Evolutionary conservation across 306 rosid genomes (phyloP), one percentile per base, ranked within the genome.

Genomic region (Parietaria judaica): DNA sequence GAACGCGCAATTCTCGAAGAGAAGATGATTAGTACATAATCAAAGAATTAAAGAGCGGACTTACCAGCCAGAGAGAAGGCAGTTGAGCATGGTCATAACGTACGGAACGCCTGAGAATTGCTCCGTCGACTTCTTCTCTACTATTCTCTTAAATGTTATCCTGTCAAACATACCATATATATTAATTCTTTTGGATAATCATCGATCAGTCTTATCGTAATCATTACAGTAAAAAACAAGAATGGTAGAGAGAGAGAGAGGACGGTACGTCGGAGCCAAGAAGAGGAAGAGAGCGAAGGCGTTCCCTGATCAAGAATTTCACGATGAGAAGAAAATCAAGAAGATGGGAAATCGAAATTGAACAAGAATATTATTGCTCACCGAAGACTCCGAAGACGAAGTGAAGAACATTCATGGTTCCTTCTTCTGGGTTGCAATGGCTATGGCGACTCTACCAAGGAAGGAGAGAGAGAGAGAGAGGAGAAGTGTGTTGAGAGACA

Each of bases 81-180:
- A 82, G 62, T 92, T 92, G 63, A 92, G 88, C 64, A 82, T 47
- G 51, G 96, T 84, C 99, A 92, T 92, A 10, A 73, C 87, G 56
- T 92, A 92, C 14, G 99, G 99, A 79, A 92, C 51, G 73, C 99
- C 96, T 0, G 99, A 92, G 68, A 92, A 92, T 23, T 77, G 69
- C 75, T 92, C 95, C 37, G 96, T 88, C 37, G 77, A 66, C 58
- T 45, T 82, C 53, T 80, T 76, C 72, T 6, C 34, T 11, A 92
- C 9, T 58, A 92, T 76, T 66, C 99, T 84, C 84, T 64, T 84
- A 78, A 88, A 92, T 49, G 99, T 92, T 13, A 92, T 86, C 70
- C 99, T 92, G 1, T 36, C 36, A 49, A 41, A 41, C 1, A 5
- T 8, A 41, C 9, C 45, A 23, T 23, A 23, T n/a, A n/a, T n/a